Conservation (phyloP, 768 basidiomycete genomes). For the Lentinula lateritia region DNA sequence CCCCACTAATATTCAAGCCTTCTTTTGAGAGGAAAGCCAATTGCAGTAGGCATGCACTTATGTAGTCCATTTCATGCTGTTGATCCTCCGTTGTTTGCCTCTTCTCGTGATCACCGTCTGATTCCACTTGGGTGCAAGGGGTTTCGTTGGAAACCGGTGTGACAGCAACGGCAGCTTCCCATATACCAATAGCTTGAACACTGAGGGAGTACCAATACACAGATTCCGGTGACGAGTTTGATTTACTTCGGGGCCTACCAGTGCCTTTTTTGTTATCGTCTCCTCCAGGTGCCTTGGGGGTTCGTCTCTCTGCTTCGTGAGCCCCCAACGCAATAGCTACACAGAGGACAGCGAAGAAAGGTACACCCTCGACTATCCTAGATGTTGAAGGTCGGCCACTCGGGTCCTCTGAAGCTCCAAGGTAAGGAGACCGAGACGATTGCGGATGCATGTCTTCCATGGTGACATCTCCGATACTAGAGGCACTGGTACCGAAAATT, state of each 20-base stretch:
- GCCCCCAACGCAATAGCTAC: conserved; percentile 59
- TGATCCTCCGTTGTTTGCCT: conserved; percentile 16
- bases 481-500: not conserved
- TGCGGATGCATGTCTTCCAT: not conserved
- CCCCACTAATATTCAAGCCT: conserved; percentile 31
- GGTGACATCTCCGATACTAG: not conserved
- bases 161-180: conserved; percentile 28
- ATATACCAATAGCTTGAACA: conserved; percentile 38
- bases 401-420: not conserved
- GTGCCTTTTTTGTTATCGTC: not conserved
- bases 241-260: not conserved
- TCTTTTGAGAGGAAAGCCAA: conserved; percentile 50
- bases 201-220: conserved; percentile 41
- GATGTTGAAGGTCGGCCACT: not conserved
- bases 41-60: conserved; percentile 55
- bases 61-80: conserved; percentile 49
- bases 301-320: not conserved
- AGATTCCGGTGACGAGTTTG: conserved; percentile 5
- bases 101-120: not conserved
- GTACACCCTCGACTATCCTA: conserved; percentile 16
- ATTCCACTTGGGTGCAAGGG: not conserved
- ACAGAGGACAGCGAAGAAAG: conserved; percentile 56
- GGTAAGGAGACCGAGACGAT: not conserved
- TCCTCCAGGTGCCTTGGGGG: not conserved
- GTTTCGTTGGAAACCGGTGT: not conserved